These are phyloP conservation scores for Hypoxylon sp. DNA, from an alignment of 2,329 filamentous ascomycete genomes.

Conservation along the genomic window DNA sequence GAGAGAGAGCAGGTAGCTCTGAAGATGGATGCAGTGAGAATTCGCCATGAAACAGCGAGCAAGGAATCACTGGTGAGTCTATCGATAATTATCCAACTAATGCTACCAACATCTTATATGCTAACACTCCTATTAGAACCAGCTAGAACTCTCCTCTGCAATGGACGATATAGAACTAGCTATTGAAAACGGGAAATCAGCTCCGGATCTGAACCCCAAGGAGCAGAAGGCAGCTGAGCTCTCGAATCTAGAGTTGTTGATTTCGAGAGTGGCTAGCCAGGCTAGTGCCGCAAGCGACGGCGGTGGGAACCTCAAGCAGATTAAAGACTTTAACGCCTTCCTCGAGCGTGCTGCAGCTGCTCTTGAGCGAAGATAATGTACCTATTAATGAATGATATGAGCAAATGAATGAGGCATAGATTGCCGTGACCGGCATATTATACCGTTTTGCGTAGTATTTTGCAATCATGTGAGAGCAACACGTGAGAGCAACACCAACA, in stretches of 20 bases:
- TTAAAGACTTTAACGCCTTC: slow-evolving; percentile 74
- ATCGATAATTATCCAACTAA: background rate
- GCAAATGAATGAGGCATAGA: background rate
- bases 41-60: slow-evolving; percentile 70
- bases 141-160: slow-evolving; percentile 68
- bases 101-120: slow-evolving; percentile 35
- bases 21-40: slow-evolving; percentile 73
- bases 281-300: slow-evolving; percentile 64
- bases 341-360: slow-evolving; percentile 72
- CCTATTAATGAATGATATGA: background rate
- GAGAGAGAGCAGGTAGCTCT: slow-evolving; percentile 75
- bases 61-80: slow-evolving; percentile 65
- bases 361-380: slow-evolving; percentile 62
- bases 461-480: background rate
- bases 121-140: slow-evolving; percentile 54
- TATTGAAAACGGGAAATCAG: slow-evolving; percentile 65
- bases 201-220: slow-evolving; percentile 61
- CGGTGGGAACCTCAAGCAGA: slow-evolving; percentile 69
- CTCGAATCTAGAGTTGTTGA: slow-evolving; percentile 69
- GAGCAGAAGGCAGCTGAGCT: slow-evolving; percentile 66
- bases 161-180: slow-evolving; percentile 75
- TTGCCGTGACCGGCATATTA: background rate
- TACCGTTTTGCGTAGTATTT: background rate
- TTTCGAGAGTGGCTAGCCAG: slow-evolving; percentile 69
- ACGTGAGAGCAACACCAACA: background rate